A percentile compares a stretch with the other conserved stretches of the same genome.
phyloP scores from a whole-genome alignment of 2,329 filamentous ascomycete genomes.

The Fusarium dlaminii region DNA sequence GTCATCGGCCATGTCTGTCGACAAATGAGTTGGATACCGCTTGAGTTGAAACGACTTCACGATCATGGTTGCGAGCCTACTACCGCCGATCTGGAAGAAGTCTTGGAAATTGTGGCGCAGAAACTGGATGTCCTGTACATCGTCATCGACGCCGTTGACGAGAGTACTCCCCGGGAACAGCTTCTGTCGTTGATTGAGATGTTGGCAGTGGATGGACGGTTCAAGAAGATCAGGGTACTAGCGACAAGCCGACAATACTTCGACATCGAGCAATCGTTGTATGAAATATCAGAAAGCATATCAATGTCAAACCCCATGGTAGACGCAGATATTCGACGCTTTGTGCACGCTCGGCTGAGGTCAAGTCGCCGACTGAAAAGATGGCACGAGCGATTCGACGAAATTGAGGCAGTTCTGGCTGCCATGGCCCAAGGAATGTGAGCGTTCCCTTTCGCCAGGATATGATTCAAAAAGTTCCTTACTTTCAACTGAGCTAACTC shows the following conservation, averaged over 20 bases:
- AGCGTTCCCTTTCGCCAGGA: not conserved
- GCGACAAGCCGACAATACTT: not conserved
- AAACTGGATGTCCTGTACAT: not conserved
- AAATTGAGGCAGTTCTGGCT: not conserved
- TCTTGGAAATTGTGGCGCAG: not conserved
- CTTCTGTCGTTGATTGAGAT: not conserved
- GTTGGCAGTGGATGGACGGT: not conserved
- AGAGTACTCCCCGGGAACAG: not conserved
- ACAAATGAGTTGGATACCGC: not conserved
- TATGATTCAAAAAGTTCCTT: accelerated
- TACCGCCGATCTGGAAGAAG: accelerated
- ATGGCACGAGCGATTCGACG: not conserved
- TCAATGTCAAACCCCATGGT: not conserved
- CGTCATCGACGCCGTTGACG: not conserved
- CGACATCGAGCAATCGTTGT: not conserved
- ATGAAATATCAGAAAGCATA: not conserved
- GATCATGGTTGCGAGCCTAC: not conserved
- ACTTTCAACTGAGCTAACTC: not conserved
- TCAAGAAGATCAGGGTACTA: not conserved
- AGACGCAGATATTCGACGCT: not conserved
- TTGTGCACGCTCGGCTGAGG: not conserved
- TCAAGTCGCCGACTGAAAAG: not conserved
- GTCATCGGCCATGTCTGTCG: not conserved
- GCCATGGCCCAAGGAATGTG: not conserved
- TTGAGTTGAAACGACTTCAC: not conserved